Conservation (phyloP, 2,329 filamentous ascomycete species). For the Cryoendolithus antarcticus region DNA sequence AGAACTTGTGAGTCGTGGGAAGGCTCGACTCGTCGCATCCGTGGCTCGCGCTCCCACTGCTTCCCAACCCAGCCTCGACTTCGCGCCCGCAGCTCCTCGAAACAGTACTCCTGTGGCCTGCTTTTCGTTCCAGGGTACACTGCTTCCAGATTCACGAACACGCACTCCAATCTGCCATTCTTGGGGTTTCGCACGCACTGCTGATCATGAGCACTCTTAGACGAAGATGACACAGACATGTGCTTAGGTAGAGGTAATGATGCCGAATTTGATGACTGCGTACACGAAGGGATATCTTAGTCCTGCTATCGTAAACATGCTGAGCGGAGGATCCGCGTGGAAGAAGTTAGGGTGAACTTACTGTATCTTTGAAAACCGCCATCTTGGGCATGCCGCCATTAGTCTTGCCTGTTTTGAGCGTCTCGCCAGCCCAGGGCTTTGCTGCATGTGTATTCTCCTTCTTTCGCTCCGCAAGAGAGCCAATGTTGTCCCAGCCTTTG, state of each 20-base stretch:
- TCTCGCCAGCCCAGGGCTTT: slow-evolving; percentile 86
- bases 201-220: slow-evolving; percentile 38
- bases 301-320: slow-evolving; percentile 86
- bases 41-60: slow-evolving; percentile 35
- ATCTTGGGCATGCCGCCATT: slow-evolving; percentile 68
- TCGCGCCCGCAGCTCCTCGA: slow-evolving; percentile 79
- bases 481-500: slow-evolving; percentile 86
- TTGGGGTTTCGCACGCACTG: slow-evolving; percentile 73
- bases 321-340: slow-evolving; percentile 30
- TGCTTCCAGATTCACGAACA: slow-evolving; percentile 74
- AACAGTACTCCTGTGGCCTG: slow-evolving; percentile 61
- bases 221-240: slow-evolving; percentile 14
- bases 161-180: slow-evolving; percentile 71
- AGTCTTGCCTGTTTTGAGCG: slow-evolving; percentile 74
- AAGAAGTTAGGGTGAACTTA: slow-evolving; percentile 45
- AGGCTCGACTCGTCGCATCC: background rate
- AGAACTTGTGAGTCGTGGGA: no score
- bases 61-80: slow-evolving; percentile 54
- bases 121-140: slow-evolving; percentile 70
- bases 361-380: slow-evolving; percentile 88
- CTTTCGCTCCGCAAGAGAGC: slow-evolving; percentile 71
- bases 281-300: slow-evolving; percentile 61
- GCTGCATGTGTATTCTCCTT: slow-evolving; percentile 86
- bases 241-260: slow-evolving; percentile 12
- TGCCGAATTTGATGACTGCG: slow-evolving; percentile 31